Evolutionary conservation across 106 monocot species (phyloP).

Genomic region (Dendrobium chrysotoxum): DNA sequence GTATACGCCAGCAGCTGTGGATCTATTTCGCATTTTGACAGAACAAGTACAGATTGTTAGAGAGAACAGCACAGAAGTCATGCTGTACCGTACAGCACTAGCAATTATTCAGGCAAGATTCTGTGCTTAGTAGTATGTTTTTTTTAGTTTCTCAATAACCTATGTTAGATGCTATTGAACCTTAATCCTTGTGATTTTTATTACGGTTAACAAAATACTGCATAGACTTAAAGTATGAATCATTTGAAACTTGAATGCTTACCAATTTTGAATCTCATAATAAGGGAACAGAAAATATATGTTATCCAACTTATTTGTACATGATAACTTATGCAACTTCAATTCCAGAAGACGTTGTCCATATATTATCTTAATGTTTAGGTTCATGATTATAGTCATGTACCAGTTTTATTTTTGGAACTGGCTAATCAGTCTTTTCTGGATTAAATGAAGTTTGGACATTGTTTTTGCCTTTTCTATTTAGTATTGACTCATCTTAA

Average conservation of each 20-base stretch:
- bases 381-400: not conserved
- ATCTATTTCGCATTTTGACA: constrained; percentile 91
- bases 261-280: not conserved
- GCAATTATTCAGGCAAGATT: constrained; percentile 80
- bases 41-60: constrained; percentile 96
- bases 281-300: too few relatives aligned
- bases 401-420: not conserved
- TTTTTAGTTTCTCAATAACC: not conserved
- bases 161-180: too few relatives aligned
- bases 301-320: not conserved
- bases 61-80: constrained; percentile 94
- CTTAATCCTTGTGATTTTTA: too few relatives aligned
- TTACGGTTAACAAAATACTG: too few relatives aligned
- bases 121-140: not conserved
- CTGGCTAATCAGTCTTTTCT: not conserved
- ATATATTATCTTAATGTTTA: not conserved
- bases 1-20: constrained; percentile 96
- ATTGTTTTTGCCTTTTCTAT: too few relatives aligned
- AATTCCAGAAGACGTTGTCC: not conserved
- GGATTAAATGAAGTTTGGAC: too few relatives aligned
- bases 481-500: too few relatives aligned
- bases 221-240: not conserved
- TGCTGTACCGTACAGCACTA: constrained; percentile 93
- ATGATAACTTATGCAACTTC: not conserved
- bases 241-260: not conserved